phyloP scores from a whole-genome alignment of 2,329 filamentous ascomycete species.

The Aureobasidium sp. region DNA sequence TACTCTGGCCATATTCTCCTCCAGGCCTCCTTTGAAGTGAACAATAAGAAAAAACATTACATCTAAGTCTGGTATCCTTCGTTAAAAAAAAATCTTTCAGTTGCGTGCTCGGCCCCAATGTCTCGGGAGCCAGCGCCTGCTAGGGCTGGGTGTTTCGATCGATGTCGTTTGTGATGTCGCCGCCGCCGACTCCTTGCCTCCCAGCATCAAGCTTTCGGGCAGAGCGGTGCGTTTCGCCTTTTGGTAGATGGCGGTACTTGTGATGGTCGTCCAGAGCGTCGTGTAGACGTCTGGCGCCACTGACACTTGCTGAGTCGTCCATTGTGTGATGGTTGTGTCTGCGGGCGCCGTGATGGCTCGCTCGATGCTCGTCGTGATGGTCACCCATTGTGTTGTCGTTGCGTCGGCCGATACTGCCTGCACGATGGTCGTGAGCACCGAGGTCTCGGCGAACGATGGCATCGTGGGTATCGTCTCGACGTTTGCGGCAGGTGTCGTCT shows the following conservation, averaged over 20 bases:
- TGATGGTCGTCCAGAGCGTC: conserved; percentile 1
- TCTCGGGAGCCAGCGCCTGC: conserved; percentile 13
- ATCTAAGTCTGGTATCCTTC: conserved; percentile 2
- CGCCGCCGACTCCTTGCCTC: neutral
- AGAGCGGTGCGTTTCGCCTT: conserved; percentile 9
- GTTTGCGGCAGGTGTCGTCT: conserved; percentile 1
- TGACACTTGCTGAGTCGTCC: neutral
- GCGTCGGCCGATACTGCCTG: neutral
- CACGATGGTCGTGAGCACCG: neutral
- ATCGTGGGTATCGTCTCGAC: neutral
- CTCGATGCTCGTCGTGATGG: conserved; percentile 3
- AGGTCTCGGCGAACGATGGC: neutral
- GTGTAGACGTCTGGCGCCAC: neutral
- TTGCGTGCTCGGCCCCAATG: conserved; percentile 3
- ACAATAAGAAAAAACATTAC: conserved; percentile 1
- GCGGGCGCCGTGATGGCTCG: neutral
- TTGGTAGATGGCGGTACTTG: conserved; percentile 1
- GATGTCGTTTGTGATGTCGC: neutral
- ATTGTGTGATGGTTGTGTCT: neutral
- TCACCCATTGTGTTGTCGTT: neutral
- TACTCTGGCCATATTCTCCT: neutral
- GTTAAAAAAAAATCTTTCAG: neutral
- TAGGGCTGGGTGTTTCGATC: conserved; percentile 1
- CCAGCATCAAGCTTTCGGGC: conserved; percentile 4
- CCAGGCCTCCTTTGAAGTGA: neutral